Conservation (phyloP, 768 basidiomycete genomes). For the Hemileccinum impolitum region DNA sequence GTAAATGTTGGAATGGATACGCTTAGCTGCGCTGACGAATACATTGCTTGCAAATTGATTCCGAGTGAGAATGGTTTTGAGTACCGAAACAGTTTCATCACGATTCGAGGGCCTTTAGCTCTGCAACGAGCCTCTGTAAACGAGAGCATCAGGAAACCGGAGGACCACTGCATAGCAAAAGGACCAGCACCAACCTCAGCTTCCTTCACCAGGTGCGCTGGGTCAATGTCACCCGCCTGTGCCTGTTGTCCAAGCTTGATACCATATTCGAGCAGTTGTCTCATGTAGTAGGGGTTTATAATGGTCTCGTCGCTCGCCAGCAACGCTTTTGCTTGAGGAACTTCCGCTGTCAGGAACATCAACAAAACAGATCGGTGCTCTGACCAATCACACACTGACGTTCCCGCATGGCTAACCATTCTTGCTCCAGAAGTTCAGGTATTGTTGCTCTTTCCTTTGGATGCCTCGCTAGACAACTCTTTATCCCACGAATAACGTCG, state of each 20-base stretch:
- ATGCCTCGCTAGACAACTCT: slow-evolving; percentile 71
- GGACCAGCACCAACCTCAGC: slow-evolving; percentile 46
- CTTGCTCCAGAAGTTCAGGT: slow-evolving; percentile 77
- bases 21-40: slow-evolving; percentile 22
- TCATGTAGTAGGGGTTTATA: slow-evolving; percentile 80
- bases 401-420: slow-evolving; percentile 65
- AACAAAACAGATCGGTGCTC: background rate
- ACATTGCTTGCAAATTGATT: slow-evolving; percentile 25
- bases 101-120: slow-evolving; percentile 51
- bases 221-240: slow-evolving; percentile 39
- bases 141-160: slow-evolving; percentile 1
- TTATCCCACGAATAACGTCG: slow-evolving; percentile 80
- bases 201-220: slow-evolving; percentile 48
- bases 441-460: slow-evolving; percentile 87
- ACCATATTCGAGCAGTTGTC: slow-evolving; percentile 67
- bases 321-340: slow-evolving; percentile 29
- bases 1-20: slow-evolving; percentile 20
- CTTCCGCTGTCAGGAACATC: slow-evolving; percentile 20
- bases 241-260: slow-evolving; percentile 53
- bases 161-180: background rate
- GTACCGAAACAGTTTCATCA: slow-evolving; percentile 15
- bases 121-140: slow-evolving; percentile 58
- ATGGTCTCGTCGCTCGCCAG: slow-evolving; percentile 58
- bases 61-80: slow-evolving; percentile 3
- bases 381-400: slow-evolving; percentile 18